phyloP scores from a whole-genome alignment of 202 grass and related monocot species.

The Bolboschoenoplectus hybrid region DNA sequence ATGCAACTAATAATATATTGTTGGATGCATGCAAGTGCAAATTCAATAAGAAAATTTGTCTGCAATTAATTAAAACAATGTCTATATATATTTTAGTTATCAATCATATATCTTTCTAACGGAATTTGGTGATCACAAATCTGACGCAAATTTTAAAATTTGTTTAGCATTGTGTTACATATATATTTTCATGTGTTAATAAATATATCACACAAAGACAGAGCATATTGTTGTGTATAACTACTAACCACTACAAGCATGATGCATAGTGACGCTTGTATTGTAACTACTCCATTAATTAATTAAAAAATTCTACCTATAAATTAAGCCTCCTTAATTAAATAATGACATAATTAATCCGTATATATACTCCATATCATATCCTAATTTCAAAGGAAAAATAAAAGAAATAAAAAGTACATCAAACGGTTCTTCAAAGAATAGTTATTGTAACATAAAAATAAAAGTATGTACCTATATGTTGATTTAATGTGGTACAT shows the following conservation, averaged over 20 bases:
- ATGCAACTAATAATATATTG: neutral
- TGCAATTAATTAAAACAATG: neutral
- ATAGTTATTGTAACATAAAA: neutral
- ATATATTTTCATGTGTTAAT: neutral
- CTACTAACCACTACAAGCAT: slow-evolving; percentile 24
- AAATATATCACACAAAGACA: neutral
- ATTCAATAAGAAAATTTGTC: neutral
- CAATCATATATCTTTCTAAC: slow-evolving; percentile 8
- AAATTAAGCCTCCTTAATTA: neutral
- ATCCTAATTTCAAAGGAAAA: neutral
- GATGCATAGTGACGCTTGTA: neutral
- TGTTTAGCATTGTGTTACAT: neutral
- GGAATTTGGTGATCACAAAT: neutral
- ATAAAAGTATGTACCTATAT: neutral
- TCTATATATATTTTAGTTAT: neutral
- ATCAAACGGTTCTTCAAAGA: neutral
- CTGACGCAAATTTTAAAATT: neutral
- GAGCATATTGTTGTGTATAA: neutral
- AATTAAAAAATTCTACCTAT: neutral
- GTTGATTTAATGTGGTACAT: slow-evolving; percentile 12
- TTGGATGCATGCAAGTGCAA: neutral
- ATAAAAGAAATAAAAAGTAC: neutral
- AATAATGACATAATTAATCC: neutral
- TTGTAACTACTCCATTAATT: slow-evolving; percentile 18
- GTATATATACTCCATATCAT: neutral